Evolutionary conservation across 768 basidiomycete genomes (phyloP).

Genomic region (Russula abietina): DNA sequence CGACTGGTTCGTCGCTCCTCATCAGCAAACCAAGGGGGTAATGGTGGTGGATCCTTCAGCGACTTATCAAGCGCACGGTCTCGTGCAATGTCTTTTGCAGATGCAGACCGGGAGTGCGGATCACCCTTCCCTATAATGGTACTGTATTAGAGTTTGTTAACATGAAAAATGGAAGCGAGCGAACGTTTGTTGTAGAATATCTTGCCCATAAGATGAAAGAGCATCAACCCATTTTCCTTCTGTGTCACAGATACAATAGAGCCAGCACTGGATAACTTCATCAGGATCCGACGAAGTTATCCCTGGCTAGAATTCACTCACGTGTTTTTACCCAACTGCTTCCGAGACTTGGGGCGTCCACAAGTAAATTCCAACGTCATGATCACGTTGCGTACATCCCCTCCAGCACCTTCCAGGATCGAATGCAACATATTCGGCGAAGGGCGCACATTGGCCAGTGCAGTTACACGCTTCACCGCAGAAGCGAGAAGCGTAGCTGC

Average conservation of each 20-base stretch:
- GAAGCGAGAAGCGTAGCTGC: slow-evolving; percentile 79
- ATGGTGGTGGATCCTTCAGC: slow-evolving; percentile 47
- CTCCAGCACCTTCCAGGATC: slow-evolving; percentile 74
- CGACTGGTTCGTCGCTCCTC: slow-evolving; percentile 65
- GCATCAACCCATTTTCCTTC: slow-evolving; percentile 75
- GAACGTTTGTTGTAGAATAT: slow-evolving; percentile 92
- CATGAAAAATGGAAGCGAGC: slow-evolving; percentile 25
- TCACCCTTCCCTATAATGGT: slow-evolving; percentile 63
- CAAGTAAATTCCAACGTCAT: slow-evolving; percentile 90
- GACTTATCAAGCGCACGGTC: slow-evolving; percentile 52
- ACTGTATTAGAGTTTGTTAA: slow-evolving; percentile 6
- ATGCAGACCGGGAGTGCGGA: slow-evolving; percentile 47
- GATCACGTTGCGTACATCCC: slow-evolving; percentile 89
- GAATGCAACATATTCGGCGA: slow-evolving; percentile 66
- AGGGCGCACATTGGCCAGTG: slow-evolving; percentile 34
- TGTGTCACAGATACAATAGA: slow-evolving; percentile 67
- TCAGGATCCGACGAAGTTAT: slow-evolving; percentile 18
- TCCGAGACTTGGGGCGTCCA: slow-evolving; percentile 36
- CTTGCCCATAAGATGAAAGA: slow-evolving; percentile 93
- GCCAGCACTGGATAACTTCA: slow-evolving; percentile 11
- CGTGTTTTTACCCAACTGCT: slow-evolving; percentile 34
- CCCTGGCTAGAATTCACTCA: slow-evolving; percentile 22
- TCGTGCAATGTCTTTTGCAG: slow-evolving; percentile 55
- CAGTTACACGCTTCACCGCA: slow-evolving; percentile 60
- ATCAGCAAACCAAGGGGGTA: slow-evolving; percentile 54